Evolutionary conservation across 805 yeast species (phyloP).

Genomic region (Metschnikowia hibisci): DNA sequence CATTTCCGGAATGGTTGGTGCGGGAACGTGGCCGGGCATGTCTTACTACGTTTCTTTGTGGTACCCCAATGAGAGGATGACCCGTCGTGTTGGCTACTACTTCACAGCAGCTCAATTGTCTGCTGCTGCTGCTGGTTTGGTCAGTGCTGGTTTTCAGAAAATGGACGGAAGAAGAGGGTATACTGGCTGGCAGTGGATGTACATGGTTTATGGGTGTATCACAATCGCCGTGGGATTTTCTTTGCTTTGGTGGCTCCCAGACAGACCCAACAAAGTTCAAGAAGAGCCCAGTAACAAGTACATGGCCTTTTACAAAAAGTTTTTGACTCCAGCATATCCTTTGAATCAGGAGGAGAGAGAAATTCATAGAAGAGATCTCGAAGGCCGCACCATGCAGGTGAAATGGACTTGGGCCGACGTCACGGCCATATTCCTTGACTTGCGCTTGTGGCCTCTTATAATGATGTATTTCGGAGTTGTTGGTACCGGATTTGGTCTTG

Average conservation of each 20-base stretch:
- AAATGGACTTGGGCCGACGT: constrained; percentile 64
- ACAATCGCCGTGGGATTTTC: constrained; percentile 61
- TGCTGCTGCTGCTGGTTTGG: constrained; percentile 84
- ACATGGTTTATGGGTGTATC: constrained; percentile 67
- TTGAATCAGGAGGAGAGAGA: constrained; percentile 49
- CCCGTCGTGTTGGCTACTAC: constrained; percentile 80
- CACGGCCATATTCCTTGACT: constrained; percentile 50
- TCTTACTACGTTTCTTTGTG: constrained; percentile 77
- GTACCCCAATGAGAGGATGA: constrained; percentile 77
- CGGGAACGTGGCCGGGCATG: constrained; percentile 91
- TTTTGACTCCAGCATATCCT: constrained; percentile 41
- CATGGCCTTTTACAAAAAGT: constrained; percentile 20
- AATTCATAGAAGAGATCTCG: constrained; percentile 61
- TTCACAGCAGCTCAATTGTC: constrained; percentile 91
- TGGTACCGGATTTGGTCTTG: constrained; percentile 85
- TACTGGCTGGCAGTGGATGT: constrained; percentile 87
- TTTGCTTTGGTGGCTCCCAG: constrained; percentile 83
- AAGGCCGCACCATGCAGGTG: constrained; percentile 41
- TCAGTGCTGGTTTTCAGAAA: constrained; percentile 82
- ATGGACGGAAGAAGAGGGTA: constrained; percentile 69
- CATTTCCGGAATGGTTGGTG: constrained; percentile 71
- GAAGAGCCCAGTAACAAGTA: constrained; percentile 15
- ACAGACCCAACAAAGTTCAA: constrained; percentile 47
- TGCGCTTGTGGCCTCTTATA: constrained; percentile 73
- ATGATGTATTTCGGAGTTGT: constrained; percentile 92